Evolutionary conservation across 2,329 filamentous ascomycete genomes (phyloP).

Genomic region (Diplodia corticola): DNA sequence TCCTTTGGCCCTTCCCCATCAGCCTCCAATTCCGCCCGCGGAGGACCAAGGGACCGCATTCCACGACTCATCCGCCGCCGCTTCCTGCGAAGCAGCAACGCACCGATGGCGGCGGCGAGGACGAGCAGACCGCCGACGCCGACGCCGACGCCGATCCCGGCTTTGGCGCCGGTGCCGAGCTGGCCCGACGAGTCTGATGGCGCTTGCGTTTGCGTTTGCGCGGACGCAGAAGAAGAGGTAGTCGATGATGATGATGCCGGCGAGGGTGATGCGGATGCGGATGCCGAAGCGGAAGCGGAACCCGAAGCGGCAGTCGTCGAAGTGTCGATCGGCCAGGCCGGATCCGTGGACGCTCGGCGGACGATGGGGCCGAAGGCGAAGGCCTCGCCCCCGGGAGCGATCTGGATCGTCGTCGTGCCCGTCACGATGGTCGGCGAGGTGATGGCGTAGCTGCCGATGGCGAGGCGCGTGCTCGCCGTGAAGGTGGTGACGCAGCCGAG

Average conservation of each 20-base stretch:
- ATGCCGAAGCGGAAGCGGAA: neutral
- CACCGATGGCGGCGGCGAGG: neutral
- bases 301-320: neutral
- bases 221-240: neutral
- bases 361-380: neutral
- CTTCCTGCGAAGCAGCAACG: neutral
- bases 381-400: neutral
- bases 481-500: too few relatives aligned
- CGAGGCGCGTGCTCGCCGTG: too few relatives aligned
- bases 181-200: neutral
- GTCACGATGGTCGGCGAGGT: too few relatives aligned
- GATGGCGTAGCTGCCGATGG: too few relatives aligned
- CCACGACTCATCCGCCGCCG: too few relatives aligned
- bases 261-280: neutral
- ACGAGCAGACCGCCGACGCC: neutral
- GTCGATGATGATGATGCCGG: too few relatives aligned
- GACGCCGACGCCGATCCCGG: neutral
- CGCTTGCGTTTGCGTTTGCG: neutral
- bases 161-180: neutral
- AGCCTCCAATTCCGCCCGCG: too few relatives aligned
- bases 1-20: too few relatives aligned
- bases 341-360: neutral
- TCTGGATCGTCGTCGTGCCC: too few relatives aligned
- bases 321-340: neutral
- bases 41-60: too few relatives aligned